A percentile compares a stretch with the other conserved stretches of the same genome.
Evolutionary conservation across 139 green algal species (phyloP).

Genomic region (Zygnema circumcarinatum): DNA sequence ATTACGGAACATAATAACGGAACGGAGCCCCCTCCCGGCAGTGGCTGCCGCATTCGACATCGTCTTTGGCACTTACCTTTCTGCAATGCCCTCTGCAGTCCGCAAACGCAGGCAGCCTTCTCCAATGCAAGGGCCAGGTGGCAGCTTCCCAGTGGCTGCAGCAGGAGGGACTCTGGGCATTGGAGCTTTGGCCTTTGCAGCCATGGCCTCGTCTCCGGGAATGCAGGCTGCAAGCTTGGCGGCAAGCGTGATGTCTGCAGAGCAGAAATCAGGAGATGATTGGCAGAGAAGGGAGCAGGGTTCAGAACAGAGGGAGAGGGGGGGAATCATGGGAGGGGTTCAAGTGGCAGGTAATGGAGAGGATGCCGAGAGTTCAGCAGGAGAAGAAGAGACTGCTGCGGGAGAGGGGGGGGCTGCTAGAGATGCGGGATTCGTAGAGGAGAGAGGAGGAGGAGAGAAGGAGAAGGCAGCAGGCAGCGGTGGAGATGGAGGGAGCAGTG

Average conservation of each 20-base stretch:
- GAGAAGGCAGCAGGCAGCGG: neutral
- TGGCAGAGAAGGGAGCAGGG: neutral
- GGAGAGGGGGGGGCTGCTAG: neutral
- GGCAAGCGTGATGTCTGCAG: neutral
- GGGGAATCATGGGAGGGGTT: neutral
- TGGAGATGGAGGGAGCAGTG: neutral
- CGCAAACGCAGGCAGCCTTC: too few species aligned
- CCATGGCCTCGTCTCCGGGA: neutral
- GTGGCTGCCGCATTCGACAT: slow-evolving; percentile 36
- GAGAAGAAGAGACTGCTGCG: neutral
- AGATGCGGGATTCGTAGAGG: neutral
- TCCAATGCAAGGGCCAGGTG: neutral
- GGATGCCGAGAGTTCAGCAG: neutral
- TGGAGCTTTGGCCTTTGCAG: neutral
- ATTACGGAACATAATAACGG: slow-evolving; percentile 22
- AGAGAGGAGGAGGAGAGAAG: neutral
- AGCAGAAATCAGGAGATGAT: neutral
- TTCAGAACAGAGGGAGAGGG: neutral
- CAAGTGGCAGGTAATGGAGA: slow-evolving; percentile 1
- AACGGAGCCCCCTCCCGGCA: neutral
- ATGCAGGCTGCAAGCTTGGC: neutral
- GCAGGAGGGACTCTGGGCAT: neutral
- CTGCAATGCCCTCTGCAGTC: neutral
- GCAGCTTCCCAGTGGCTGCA: neutral
- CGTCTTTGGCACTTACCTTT: neutral